Base-by-base conservation (phyloP, 139 green algal species). In the Micractinium sp. region DNA sequence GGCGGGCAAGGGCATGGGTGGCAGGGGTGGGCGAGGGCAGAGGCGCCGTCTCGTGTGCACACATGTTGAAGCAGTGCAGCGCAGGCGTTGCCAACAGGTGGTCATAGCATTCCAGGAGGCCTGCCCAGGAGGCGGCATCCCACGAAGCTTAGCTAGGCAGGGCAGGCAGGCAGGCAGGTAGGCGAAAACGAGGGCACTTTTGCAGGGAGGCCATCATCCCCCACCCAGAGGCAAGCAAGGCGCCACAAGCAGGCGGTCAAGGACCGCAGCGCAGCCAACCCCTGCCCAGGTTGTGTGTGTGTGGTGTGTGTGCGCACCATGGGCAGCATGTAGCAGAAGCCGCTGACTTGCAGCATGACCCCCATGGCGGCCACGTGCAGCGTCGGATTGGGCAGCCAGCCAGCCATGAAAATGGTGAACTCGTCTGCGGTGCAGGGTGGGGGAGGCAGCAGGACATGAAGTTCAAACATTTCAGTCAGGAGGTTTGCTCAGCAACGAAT, bases 281-380 rank as follows among this genome's bases (percentile, higher is more conserved):
- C 35, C 71, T n/a, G n/a, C n/a, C n/a, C n/a, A n/a, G n/a, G n/a
- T n/a, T n/a, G n/a, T n/a, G n/a, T n/a, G n/a, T n/a, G n/a, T n/a
- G n/a, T 23, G 7, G 31, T 22, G 38, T 16, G 33, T 19, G 41
- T 18, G 35, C 60, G 61, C 23, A 88, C 92, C 74, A 94, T 85
- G 20, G 93, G 92, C 12, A 95, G 89, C 86, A 96, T 96, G 90
- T 96, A 97, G 87, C 93, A 93, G 18, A 96, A 85, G 14, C 92
- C 92, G 25, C 94, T 92, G 9, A 96, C 85, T 82, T 96, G 96
- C 91, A 97, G 93, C 33, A 92, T 94, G 53, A 96, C 93, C 27
- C 95, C 95, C 94, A 97, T 97, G 90, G 96, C 95, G 23, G 90
- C 92, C 85, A 98, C 94, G 3, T 92, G 92, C 33, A 93, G 67